These are phyloP conservation scores for Sorghum bicolor DNA, from an alignment of 176 grass and related monocot genomes.

Conservation along the genomic window DNA sequence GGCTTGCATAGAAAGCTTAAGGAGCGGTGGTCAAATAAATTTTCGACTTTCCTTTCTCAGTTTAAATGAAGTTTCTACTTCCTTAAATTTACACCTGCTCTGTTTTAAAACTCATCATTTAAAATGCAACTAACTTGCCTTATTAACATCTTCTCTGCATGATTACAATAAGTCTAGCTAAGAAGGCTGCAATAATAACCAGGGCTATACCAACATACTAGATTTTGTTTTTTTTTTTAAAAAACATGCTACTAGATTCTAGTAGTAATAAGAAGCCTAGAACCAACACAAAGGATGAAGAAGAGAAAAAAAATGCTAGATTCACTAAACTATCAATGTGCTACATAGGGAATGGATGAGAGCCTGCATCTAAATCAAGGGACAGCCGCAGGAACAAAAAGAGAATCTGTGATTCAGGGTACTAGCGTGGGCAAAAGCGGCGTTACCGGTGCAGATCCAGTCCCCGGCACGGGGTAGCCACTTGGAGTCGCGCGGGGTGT, in stretches of 20 bases:
- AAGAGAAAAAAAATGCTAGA: background rate
- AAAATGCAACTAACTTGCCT: background rate
- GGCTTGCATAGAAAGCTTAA: background rate
- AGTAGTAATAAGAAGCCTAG: background rate
- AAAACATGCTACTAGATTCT: too few relatives aligned
- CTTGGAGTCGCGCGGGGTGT: conserved; percentile 85
- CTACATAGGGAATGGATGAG: background rate
- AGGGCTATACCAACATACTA: background rate
- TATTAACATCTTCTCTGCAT: background rate
- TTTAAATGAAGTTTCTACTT: background rate
- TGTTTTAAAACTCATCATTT: background rate
- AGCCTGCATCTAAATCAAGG: background rate
- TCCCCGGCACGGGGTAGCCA: conserved; percentile 93
- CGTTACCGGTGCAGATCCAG: conserved; percentile 92
- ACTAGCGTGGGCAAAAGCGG: background rate
- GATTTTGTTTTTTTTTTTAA: too few relatives aligned
- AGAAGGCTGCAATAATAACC: background rate
- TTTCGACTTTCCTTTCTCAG: background rate
- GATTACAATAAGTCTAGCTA: background rate
- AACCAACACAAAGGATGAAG: background rate
- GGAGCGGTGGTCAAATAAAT: background rate
- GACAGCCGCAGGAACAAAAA: background rate
- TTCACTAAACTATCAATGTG: background rate
- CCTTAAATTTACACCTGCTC: background rate
- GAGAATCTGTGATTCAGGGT: background rate